Conservation (phyloP, 768 basidiomycete genomes). For the Cystofilobasidium bisporidii region DNA sequence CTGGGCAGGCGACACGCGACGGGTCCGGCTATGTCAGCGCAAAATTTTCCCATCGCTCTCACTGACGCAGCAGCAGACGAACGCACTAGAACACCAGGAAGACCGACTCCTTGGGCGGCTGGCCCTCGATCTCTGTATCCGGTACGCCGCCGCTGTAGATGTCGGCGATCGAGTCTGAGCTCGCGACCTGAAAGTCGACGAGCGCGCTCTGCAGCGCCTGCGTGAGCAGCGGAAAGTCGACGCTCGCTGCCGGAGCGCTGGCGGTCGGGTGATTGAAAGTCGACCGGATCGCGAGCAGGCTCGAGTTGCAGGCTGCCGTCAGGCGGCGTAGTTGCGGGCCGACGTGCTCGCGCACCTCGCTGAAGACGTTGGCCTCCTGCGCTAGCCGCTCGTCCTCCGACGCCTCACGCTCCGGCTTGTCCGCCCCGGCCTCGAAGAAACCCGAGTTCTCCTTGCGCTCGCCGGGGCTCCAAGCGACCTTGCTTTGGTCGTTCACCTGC, state of each 20-base stretch:
- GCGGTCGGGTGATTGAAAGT: constrained; percentile 13
- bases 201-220: constrained; percentile 13
- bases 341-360: constrained; percentile 36
- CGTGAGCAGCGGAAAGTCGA: constrained; percentile 14
- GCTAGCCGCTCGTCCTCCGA: constrained; percentile 36
- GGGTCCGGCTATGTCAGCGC: too few species aligned
- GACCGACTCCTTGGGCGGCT: constrained; percentile 56
- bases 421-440: background rate
- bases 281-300: constrained; percentile 19
- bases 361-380: constrained; percentile 36
- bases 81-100: constrained; percentile 87
- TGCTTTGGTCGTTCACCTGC: background rate
- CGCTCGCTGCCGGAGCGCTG: background rate
- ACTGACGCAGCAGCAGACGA: background rate
- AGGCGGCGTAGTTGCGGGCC: constrained; percentile 36
- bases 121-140: constrained; percentile 1
- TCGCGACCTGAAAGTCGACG: constrained; percentile 11
- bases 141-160: constrained; percentile 21
- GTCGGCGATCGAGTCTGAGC: constrained; percentile 18
- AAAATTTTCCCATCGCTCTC: too few species aligned
- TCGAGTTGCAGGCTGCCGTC: constrained; percentile 26
- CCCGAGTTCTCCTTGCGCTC: background rate
- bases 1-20: constrained; percentile 43
- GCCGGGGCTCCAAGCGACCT: background rate
- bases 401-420: constrained; percentile 27